Evolutionary conservation across 1,139 yeast genomes (phyloP).

Genomic region (Hemisphaericaspora subhashii): DNA sequence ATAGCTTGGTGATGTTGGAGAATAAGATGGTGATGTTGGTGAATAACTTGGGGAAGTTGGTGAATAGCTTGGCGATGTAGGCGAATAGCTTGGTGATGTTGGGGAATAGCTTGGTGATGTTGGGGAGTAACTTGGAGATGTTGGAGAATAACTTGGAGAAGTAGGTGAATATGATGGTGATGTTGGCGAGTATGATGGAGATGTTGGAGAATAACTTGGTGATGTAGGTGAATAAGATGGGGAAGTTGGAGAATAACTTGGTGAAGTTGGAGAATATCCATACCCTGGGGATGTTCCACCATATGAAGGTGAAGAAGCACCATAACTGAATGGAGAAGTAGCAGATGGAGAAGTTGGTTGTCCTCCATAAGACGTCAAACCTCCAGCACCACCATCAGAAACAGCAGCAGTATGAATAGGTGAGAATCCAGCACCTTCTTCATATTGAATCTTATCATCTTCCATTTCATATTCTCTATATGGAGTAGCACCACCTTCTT

Average conservation of each 20-base stretch:
- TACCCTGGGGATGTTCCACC: constrained; percentile 63
- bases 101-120: constrained; percentile 73
- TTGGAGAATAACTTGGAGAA: constrained; percentile 72
- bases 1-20: constrained; percentile 48
- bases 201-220: constrained; percentile 55
- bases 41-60: constrained; percentile 76
- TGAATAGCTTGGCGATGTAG: constrained; percentile 55
- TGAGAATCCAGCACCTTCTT: constrained; percentile 88
- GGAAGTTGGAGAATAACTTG: constrained; percentile 65
- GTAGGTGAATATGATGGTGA: constrained; percentile 68
- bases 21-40: constrained; percentile 74
- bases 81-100: constrained; percentile 73
- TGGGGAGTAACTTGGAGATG: constrained; percentile 70
- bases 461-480: constrained; percentile 81
- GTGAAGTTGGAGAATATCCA: constrained; percentile 63
- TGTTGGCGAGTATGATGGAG: constrained; percentile 47
- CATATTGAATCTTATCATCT: constrained; percentile 72
- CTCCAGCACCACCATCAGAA: constrained; percentile 79
- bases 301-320: constrained; percentile 56
- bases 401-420: constrained; percentile 90
- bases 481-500: constrained; percentile 93
- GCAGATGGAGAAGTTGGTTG: constrained; percentile 75
- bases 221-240: constrained; percentile 66
- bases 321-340: constrained; percentile 70
- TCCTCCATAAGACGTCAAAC: constrained; percentile 87